Evolutionary conservation across 1,139 yeast species (phyloP).

Genomic region (Blastobotrys aristatus): DNA sequence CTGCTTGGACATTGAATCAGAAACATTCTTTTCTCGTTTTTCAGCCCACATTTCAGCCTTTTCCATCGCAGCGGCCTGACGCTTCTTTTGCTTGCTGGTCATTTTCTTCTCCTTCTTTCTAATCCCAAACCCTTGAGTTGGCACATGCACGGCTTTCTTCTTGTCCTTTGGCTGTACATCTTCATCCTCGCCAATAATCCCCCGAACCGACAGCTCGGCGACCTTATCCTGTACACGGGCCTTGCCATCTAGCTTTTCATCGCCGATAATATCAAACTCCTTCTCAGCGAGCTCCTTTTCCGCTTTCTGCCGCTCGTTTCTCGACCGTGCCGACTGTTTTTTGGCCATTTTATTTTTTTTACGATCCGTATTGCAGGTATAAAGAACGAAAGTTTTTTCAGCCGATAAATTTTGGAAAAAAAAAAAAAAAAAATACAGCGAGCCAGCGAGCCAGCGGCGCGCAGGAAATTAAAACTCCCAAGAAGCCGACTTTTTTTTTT

Average conservation of each 20-base stretch:
- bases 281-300: slow-evolving; percentile 7
- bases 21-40: slow-evolving; percentile 29
- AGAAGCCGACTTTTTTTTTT: neutral
- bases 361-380: too few relatives aligned
- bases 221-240: slow-evolving; percentile 29
- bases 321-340: slow-evolving; percentile 7
- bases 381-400: too few relatives aligned
- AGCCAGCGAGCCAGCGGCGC: too few relatives aligned
- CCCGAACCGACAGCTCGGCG: slow-evolving; percentile 31
- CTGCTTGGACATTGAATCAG: slow-evolving; percentile 25
- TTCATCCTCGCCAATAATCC: slow-evolving; percentile 20
- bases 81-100: slow-evolving; percentile 26
- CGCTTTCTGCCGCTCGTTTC: slow-evolving; percentile 7
- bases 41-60: slow-evolving; percentile 29
- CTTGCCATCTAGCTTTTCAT: slow-evolving; percentile 24
- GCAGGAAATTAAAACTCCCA: too few relatives aligned
- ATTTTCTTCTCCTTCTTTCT: slow-evolving; percentile 15
- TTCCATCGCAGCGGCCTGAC: slow-evolving; percentile 25
- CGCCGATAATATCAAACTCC: neutral
- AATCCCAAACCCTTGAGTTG: neutral
- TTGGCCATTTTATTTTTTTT: too few relatives aligned
- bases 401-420: too few relatives aligned
- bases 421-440: neutral
- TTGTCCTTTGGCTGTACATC: slow-evolving; percentile 7
- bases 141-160: slow-evolving; percentile 4